Conservation (phyloP, 768 basidiomycete species). For the Rhizopogon rudus region DNA sequence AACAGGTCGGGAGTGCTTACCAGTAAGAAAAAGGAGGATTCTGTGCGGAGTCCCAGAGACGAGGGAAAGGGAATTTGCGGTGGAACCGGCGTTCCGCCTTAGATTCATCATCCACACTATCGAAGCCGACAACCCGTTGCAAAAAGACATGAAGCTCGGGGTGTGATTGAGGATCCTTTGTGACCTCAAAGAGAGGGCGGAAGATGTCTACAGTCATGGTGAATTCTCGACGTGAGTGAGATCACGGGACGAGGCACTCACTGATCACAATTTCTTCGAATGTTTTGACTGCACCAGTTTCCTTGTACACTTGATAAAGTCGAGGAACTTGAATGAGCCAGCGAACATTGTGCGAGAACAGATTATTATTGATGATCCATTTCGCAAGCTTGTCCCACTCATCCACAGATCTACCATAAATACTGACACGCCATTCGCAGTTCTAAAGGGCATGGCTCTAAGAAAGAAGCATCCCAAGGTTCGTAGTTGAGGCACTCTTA, state of each 20-base stretch:
- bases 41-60: conserved; percentile 82
- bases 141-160: conserved; percentile 95
- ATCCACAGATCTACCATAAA: conserved; percentile 76
- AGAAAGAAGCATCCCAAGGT: neutral
- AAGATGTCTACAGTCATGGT: conserved; percentile 67
- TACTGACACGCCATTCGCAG: conserved; percentile 95
- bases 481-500: conserved; percentile 23
- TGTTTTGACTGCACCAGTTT: conserved; percentile 72
- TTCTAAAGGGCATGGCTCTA: conserved; percentile 43
- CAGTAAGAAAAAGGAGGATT: conserved; percentile 96
- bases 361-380: conserved; percentile 93
- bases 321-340: conserved; percentile 97
- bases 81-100: conserved; percentile 89
- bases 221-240: neutral
- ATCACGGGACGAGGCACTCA: conserved; percentile 35
- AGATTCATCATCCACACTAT: conserved; percentile 98
- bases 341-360: conserved; percentile 94
- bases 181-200: conserved; percentile 92
- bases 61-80: conserved; percentile 90
- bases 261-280: conserved; percentile 91
- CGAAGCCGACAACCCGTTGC: conserved; percentile 93
- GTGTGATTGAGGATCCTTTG: conserved; percentile 81
- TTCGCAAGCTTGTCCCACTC: conserved; percentile 99
- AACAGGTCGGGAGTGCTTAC: conserved; percentile 32
- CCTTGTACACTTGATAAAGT: conserved; percentile 93